Evolutionary conservation across 2,329 filamentous ascomycete genomes (phyloP), one percentile per base, ranked within the genome.

Genomic region (Aspergillus puulaauensis): DNA sequence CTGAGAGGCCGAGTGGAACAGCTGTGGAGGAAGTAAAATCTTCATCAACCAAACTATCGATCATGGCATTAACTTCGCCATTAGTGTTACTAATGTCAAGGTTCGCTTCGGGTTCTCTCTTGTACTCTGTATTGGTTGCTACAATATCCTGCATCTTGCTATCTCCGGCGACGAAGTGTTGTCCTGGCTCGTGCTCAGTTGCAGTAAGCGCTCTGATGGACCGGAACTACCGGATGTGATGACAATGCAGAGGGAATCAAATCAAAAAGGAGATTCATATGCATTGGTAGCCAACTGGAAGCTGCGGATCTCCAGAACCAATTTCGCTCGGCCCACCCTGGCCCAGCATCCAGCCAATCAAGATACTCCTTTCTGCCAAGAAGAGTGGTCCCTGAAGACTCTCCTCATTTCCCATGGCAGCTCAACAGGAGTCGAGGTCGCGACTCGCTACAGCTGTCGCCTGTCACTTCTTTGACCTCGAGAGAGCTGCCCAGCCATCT

Each of bases 271-370:
- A 47, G 44, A 57, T 58, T 37, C 54, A 56, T 48, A 48, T 55
- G 52, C 24, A 15, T 37, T 53, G 51, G 37, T 45, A 57, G 52
- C 69, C 69, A 73, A 73, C 63, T 41, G 62, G 62, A 66, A 51
- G 52, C 53, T 15, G 43, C 51, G 57, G 58, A 66, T 66, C 64
- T 64, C 54, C 64, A 61, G 39, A 56, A 57, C 63, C 61, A 73
- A 73, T 73, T 72, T 73, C 69, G 67, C 66, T 70, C 69, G 66
- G 56, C 27, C 66, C 58, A 66, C 62, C 57, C 59, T 57, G 61
- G 64, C 61, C 53, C 54, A 63, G 61, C 43, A 23, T 24, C 35
- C n/a, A 56, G 44, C 65, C 62, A 65, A 65, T 48, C 51, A 60
- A 52, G 58, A 57, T 54, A 46, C 61, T 27, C 46, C 58, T 21